A percentile compares a stretch with the other conserved stretches of the same genome.
These are phyloP conservation scores for Corynascus novoguineensis DNA, from an alignment of 495 filamentous ascomycete genomes.

Conservation along the genomic window DNA sequence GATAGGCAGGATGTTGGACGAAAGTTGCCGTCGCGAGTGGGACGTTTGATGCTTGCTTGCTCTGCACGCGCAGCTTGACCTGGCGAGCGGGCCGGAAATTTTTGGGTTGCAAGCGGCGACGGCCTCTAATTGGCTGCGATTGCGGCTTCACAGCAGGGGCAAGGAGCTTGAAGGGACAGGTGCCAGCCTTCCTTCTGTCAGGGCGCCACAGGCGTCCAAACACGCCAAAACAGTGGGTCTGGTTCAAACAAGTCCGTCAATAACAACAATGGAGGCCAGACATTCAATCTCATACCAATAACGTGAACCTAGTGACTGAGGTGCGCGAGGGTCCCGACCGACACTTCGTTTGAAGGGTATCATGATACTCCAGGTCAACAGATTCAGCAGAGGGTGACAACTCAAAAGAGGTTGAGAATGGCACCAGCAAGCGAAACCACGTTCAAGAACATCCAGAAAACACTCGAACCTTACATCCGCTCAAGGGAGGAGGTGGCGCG, in stretches of 20 bases:
- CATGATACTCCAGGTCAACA: background rate
- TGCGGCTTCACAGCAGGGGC: background rate
- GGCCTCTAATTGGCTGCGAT: slow-evolving; percentile 20
- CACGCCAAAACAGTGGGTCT: background rate
- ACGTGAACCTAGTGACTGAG: too few relatives aligned
- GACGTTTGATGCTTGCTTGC: slow-evolving; percentile 9
- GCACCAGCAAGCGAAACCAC: slow-evolving; percentile 12
- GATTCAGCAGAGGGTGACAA: background rate
- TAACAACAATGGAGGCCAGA: too few relatives aligned
- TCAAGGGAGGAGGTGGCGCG: slow-evolving; percentile 39
- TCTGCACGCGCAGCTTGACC: background rate
- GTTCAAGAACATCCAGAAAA: slow-evolving; percentile 22
- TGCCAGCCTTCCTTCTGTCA: background rate
- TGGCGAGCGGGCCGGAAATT: slow-evolving; percentile 20
- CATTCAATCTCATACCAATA: too few relatives aligned
- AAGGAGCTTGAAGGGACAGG: slow-evolving; percentile 5
- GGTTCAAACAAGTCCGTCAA: too few relatives aligned
- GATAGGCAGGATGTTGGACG: background rate
- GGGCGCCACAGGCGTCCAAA: background rate
- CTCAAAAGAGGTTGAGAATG: background rate
- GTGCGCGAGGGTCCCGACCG: background rate
- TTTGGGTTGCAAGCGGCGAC: slow-evolving; percentile 15
- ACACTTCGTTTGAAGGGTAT: background rate
- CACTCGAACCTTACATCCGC: slow-evolving; percentile 36
- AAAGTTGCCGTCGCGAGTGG: slow-evolving; percentile 1